These are phyloP conservation scores for Panicum miliaceum DNA, from an alignment of 176 grass and related monocot genomes.

Conservation along the genomic window DNA sequence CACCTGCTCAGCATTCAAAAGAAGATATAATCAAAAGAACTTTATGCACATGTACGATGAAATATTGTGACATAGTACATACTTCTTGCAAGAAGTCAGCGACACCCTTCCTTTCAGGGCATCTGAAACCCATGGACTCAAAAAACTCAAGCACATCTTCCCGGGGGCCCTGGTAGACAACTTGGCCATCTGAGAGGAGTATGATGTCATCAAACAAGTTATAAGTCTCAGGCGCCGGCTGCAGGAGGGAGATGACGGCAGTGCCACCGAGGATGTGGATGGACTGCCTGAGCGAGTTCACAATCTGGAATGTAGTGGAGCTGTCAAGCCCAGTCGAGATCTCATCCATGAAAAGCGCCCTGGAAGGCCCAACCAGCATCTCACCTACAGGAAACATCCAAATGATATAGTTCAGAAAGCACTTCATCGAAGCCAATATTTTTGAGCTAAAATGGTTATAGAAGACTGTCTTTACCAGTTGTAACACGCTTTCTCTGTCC, in stretches of 20 bases:
- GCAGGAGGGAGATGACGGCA: slow-evolving; percentile 80
- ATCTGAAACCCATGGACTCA: slow-evolving; percentile 77
- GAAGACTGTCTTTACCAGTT: slow-evolving; percentile 57
- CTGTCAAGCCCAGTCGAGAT: slow-evolving; percentile 97
- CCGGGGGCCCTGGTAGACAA: slow-evolving; percentile 87
- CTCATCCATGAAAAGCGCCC: slow-evolving; percentile 95
- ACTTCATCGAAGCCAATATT: slow-evolving; percentile 5
- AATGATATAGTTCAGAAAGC: background rate
- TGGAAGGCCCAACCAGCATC: slow-evolving; percentile 89
- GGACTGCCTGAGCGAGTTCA: slow-evolving; percentile 84
- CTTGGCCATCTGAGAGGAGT: slow-evolving; percentile 81
- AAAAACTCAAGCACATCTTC: slow-evolving; percentile 89
- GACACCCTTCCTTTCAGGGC: slow-evolving; percentile 87
- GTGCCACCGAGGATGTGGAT: slow-evolving; percentile 88
- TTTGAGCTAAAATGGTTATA: background rate
- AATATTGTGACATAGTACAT: slow-evolving; percentile 2
- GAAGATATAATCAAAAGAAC: background rate
- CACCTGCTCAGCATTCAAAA: slow-evolving; percentile 44
- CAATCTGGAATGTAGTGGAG: slow-evolving; percentile 96
- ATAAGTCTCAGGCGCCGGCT: slow-evolving; percentile 90
- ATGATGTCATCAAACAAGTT: slow-evolving; percentile 89
- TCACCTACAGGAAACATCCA: slow-evolving; percentile 62
- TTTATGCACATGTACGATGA: background rate
- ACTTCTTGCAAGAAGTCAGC: slow-evolving; percentile 98
- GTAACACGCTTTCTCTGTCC: slow-evolving; percentile 91